phyloP scores from a whole-genome alignment of 1,284 basidiomycete species.

The Caloboletus inedulis region DNA sequence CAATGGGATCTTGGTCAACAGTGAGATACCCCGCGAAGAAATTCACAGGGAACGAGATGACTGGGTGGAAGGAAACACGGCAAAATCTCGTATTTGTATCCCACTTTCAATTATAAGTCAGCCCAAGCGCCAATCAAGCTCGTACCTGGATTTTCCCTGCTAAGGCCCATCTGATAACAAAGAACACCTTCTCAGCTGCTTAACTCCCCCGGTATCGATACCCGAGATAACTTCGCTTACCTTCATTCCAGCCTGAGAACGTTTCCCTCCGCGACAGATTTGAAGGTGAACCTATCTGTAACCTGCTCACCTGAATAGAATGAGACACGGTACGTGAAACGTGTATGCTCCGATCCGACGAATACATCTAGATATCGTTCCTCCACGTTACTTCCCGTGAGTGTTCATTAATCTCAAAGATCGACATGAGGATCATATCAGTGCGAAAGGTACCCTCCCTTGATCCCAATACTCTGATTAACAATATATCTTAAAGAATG shows the following conservation, averaged over 20 bases:
- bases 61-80: background rate
- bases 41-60: background rate
- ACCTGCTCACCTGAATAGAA: background rate
- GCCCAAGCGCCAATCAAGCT: slow-evolving; percentile 1
- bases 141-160: background rate
- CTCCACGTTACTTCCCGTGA: background rate
- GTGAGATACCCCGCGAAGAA: background rate
- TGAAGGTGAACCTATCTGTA: background rate
- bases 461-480: background rate
- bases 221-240: slow-evolving; percentile 9
- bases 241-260: slow-evolving; percentile 1
- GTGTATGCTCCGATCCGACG: background rate
- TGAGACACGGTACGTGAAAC: background rate
- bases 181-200: background rate
- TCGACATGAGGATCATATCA: background rate
- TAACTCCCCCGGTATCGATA: background rate
- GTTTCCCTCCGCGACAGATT: background rate
- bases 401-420: background rate
- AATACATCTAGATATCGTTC: background rate
- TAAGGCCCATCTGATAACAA: background rate
- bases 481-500: background rate
- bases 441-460: background rate
- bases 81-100: background rate
- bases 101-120: background rate
- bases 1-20: background rate